Conservation (phyloP, 2,329 filamentous ascomycete species). For the Monilinia aucupariae region DNA sequence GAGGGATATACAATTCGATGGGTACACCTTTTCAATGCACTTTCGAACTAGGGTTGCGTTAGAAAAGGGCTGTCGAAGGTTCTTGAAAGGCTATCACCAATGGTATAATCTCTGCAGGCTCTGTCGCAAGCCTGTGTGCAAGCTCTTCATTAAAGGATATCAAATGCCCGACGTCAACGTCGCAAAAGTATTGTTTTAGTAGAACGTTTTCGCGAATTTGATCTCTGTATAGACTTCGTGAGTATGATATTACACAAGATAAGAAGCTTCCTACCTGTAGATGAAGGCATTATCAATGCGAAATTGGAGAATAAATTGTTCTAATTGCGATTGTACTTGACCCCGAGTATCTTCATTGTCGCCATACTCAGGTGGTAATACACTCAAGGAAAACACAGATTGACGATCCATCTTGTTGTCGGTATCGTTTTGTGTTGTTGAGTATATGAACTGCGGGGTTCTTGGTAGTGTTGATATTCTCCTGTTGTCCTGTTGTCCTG, state of each 20-base stretch:
- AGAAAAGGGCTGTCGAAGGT: neutral
- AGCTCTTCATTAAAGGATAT: conserved; percentile 96
- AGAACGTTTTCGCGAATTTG: conserved; percentile 93
- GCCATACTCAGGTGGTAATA: conserved; percentile 64
- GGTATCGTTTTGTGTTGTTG: conserved; percentile 2
- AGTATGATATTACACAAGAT: conserved; percentile 27
- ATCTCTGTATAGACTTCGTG: conserved; percentile 55
- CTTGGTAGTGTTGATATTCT: conserved; percentile 1
- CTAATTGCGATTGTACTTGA: conserved; percentile 71
- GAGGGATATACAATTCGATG: conserved; percentile 88
- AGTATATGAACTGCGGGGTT: conserved; percentile 4
- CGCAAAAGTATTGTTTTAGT: conserved; percentile 90
- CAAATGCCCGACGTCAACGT: conserved; percentile 90
- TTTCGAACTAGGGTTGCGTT: conserved; percentile 65
- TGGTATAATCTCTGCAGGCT: conserved; percentile 88
- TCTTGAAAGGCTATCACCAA: conserved; percentile 52
- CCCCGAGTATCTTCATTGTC: conserved; percentile 59
- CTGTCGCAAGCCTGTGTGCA: conserved; percentile 80
- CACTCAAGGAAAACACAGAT: conserved; percentile 78
- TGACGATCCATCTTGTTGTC: conserved; percentile 68
- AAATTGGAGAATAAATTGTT: conserved; percentile 90
- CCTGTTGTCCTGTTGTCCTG: conserved; percentile 4
- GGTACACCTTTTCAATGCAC: conserved; percentile 83
- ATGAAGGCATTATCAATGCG: conserved; percentile 91
- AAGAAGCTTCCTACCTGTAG: conserved; percentile 62